Conservation (phyloP, 163 green algal genomes). For the Volvox carteri region DNA sequence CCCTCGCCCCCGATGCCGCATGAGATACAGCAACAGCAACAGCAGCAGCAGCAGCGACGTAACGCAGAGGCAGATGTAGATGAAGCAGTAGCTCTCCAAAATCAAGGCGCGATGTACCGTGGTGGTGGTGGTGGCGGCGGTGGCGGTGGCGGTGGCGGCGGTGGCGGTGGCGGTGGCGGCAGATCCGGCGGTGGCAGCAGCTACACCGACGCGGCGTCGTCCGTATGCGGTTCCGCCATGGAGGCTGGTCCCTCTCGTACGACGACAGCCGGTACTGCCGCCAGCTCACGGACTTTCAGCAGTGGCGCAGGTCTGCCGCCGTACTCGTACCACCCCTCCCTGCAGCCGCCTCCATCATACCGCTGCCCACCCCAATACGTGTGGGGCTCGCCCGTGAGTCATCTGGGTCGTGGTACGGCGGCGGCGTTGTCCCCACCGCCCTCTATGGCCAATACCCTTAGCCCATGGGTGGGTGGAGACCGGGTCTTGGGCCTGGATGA, state of each 20-base stretch:
- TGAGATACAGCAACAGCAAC: slow-evolving; percentile 2
- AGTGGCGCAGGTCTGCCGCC: not conserved
- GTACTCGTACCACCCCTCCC: not conserved
- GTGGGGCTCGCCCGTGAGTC: not conserved
- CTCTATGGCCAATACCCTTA: not conserved
- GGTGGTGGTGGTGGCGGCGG: not conserved
- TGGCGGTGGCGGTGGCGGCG: not conserved
- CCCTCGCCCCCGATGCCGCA: no score
- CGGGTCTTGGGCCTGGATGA: no score
- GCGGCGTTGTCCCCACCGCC: not conserved
- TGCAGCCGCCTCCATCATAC: slow-evolving; percentile 19
- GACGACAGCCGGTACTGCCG: slow-evolving; percentile 1
- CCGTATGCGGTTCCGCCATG: not conserved
- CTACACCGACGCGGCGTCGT: not conserved
- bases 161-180: not conserved
- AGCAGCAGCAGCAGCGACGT: not conserved
- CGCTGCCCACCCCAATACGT: not conserved
- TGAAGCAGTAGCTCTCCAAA: not conserved
- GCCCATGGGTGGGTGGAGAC: not conserved
- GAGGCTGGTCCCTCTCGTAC: slow-evolving; percentile 1
- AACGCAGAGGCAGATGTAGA: not conserved
- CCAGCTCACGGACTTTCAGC: slow-evolving; percentile 13
- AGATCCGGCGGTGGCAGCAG: not conserved
- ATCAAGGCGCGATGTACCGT: no score
- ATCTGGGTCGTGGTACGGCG: not conserved